These are phyloP conservation scores for Corinectria fuckeliana DNA, from an alignment of 2,329 filamentous ascomycete genomes.

Conservation along the genomic window DNA sequence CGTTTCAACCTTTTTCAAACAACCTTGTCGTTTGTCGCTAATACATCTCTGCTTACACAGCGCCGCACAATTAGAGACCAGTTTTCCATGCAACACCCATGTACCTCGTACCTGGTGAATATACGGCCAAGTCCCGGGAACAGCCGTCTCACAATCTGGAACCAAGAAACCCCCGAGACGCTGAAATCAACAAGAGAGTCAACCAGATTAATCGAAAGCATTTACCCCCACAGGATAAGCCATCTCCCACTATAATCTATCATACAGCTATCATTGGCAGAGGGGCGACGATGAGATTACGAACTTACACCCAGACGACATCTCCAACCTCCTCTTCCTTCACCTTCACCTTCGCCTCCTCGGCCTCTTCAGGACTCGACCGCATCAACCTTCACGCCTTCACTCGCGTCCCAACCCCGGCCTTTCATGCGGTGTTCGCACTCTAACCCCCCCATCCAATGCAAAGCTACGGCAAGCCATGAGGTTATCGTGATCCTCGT, in stretches of 20 bases:
- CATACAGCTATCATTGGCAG: not conserved
- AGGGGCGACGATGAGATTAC: not conserved
- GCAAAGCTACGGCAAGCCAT: constrained; percentile 15
- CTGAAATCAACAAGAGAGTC: not conserved
- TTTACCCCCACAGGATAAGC: not conserved
- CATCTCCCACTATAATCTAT: not conserved
- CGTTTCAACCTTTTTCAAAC: not conserved
- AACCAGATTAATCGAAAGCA: not conserved
- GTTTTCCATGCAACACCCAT: not conserved
- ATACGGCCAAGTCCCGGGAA: not conserved
- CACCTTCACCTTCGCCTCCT: not conserved
- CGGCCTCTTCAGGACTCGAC: not conserved
- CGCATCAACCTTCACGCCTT: not conserved
- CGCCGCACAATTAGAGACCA: not conserved
- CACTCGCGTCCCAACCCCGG: not conserved
- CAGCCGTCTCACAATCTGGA: not conserved
- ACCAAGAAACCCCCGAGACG: not conserved
- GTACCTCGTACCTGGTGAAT: not conserved
- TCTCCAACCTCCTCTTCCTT: not conserved
- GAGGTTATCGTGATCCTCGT: constrained; percentile 13
- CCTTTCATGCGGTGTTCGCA: not conserved
- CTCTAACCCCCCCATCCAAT: not conserved
- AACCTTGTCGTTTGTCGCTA: not conserved
- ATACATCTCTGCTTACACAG: not conserved
- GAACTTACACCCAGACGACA: not conserved